Base-by-base conservation (phyloP, 345 rosid genomes). In the Lepidium sativum region DNA sequence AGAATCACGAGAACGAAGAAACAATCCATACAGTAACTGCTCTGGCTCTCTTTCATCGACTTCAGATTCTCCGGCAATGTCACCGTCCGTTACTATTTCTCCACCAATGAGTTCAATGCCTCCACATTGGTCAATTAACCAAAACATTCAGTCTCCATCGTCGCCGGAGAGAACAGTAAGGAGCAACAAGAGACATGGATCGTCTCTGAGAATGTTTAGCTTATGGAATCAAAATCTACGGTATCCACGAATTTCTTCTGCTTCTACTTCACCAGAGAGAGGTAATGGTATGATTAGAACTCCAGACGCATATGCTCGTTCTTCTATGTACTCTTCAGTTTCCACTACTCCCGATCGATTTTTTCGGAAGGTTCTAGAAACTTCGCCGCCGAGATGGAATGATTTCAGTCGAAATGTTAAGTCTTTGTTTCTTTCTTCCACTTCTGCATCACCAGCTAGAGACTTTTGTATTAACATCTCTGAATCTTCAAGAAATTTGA, bases 51-150 rank as follows among this genome's bases (percentile, higher is more conserved):
- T 13, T 10, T 83, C 88, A 49, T 86, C 96, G 5, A 60, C 74
- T 48, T 85, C 95, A 1, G 78, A 70, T 34, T 88, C 96, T 45
- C 96, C 88, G 8, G 76, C 73, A 31, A 75, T 87, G 59, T 94
- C 99, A 41, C 84, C 79, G n/a, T 81, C 96, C 1, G 67, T 71
- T 15, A 82, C 87, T 35, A 80, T 79, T 49, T 89, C 96, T 14
- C 86, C 95, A 27, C 87, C 91, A 23, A 79, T 64, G 23, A 86
- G 3, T 56, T 78, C 79, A 2, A 11, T 67, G 8, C 77, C 79
- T 60, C 78, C 78, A 0, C 69, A 62, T 39, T 72, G 56, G 63
- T 60, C 75, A 20, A 53, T 34, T 25, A 41, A 16, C 4, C 65
- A 60, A 27, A 79, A 66, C 15, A 60, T 25, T 27, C 51, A 49